A percentile compares a stretch with the other conserved stretches of the same genome.
Conservation (phyloP, 805 yeast species). For the Lipomyces japonicus region DNA sequence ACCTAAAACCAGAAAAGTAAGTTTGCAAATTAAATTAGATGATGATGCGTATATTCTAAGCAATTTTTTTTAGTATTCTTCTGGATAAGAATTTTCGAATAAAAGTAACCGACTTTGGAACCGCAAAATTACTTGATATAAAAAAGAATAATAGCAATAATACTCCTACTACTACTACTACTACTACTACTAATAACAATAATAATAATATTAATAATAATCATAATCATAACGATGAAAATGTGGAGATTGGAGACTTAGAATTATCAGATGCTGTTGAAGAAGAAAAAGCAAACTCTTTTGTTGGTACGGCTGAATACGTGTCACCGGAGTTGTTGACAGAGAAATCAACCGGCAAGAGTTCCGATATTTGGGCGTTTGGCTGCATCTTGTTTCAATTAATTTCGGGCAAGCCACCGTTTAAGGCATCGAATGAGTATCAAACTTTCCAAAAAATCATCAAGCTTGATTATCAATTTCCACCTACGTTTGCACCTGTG, state of each 20-base stretch:
- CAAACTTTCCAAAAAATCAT: constrained; percentile 87
- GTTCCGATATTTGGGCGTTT: constrained; percentile 88
- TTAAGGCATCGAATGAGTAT: constrained; percentile 80
- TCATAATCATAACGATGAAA: constrained; percentile 13
- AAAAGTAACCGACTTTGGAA: constrained; percentile 95
- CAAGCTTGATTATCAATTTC: constrained; percentile 66
- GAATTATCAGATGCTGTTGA: constrained; percentile 21
- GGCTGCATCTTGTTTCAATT: constrained; percentile 87
- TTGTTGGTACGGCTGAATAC: constrained; percentile 97
- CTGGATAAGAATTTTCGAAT: constrained; percentile 80
- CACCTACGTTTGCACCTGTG: constrained; percentile 58
- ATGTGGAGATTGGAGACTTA: constrained; percentile 32
- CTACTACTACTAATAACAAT: too few species aligned
- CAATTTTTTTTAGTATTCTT: constrained; percentile 46
- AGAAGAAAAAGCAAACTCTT: constrained; percentile 49
- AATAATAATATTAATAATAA: background rate
- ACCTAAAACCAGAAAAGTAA: constrained; percentile 84
- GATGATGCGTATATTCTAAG: background rate
- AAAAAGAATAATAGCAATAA: too few species aligned
- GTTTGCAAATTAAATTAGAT: background rate
- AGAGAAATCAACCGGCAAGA: constrained; percentile 74
- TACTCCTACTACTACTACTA: background rate
- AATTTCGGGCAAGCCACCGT: constrained; percentile 81
- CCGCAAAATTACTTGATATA: constrained; percentile 72
- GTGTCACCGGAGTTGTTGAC: constrained; percentile 87